Evolutionary conservation across 169 alveolate species (phyloP), one percentile per base, ranked within the genome.

Genomic region (Plasmodium vinckei): DNA sequence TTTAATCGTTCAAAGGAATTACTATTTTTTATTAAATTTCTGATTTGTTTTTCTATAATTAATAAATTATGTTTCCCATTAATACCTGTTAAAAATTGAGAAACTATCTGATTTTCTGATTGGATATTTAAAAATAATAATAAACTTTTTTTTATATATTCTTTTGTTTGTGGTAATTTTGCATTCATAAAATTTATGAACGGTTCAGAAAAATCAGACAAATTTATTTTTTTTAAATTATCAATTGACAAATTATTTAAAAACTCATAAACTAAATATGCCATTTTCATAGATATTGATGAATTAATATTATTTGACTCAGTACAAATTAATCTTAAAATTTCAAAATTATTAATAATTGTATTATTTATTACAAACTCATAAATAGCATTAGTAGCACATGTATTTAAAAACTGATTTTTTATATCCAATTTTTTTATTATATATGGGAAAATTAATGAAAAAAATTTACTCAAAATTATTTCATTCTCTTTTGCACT

Each of bases 131-230:
- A 54, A 44, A 82, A 71, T 23, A 82, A 25, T 0, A 17, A 15
- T 5, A 82, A 67, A 9, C 72, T 56, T 25, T 61, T 54, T 59
- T 82, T 82, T 71, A 82, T 82, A 21, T 19, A 82, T 47, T 42
- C 60, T 61, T 82, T 82, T 0, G 90, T 82, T n/a, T 82, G 65
- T 57, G 67, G 84, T 42, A 82, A 60, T 53, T 82, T 82, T 10
- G 90, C 90, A 27, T 82, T 82, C 5, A 82, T 82, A 46, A 82
- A 82, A 53, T 82, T 59, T 33, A 82, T 47, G 51, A 82, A 82
- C 17, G 72, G 60, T 21, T 19, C 71, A 54, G 90, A 33, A 59
- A 82, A 82, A 39, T 82, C 72, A n/a, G 72, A 23, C 33, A 82
- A 25, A 9, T 47, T 57, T 39, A 82, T 19, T 33, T 33, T 65